A percentile compares a stretch with the other conserved stretches of the same genome.
phyloP scores from a whole-genome alignment of 768 basidiomycete genomes.

The Leccinum longicurvipes region DNA sequence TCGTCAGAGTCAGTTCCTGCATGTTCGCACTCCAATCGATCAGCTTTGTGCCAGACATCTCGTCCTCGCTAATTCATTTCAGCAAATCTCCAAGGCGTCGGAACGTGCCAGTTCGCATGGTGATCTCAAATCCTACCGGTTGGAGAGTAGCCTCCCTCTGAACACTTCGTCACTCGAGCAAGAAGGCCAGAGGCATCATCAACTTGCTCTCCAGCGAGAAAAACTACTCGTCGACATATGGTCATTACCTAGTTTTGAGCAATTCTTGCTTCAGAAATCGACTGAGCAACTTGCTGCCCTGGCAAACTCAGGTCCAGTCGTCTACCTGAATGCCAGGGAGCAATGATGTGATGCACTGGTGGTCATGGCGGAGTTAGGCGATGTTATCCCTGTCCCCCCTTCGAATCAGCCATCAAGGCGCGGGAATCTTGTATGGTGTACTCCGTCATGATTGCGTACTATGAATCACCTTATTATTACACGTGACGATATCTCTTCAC shows the following conservation, averaged over 20 bases:
- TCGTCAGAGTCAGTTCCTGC: not conserved
- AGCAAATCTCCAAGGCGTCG: not conserved
- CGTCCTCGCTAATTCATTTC: not conserved
- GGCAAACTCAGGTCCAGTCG: not conserved
- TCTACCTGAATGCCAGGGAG: not conserved
- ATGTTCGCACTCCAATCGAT: not conserved
- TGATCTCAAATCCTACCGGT: not conserved
- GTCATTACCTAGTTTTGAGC: not conserved
- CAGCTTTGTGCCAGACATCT: not conserved
- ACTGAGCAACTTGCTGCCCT: not conserved
- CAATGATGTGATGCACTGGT: not conserved
- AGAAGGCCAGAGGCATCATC: not conserved
- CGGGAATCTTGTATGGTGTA: not conserved
- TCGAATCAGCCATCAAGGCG: not conserved
- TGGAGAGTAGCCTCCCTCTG: not conserved
- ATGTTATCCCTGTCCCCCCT: not conserved
- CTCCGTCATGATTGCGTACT: no score
- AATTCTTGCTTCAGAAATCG: not conserved
- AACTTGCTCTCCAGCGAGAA: not conserved
- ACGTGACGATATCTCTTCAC: not conserved
- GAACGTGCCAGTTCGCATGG: not conserved
- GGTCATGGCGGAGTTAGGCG: not conserved
- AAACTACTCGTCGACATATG: not conserved
- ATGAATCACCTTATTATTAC: not conserved
- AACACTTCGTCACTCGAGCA: not conserved